Evolutionary conservation across 2,329 filamentous ascomycete genomes (phyloP).

Genomic region (Onygena corvina): DNA sequence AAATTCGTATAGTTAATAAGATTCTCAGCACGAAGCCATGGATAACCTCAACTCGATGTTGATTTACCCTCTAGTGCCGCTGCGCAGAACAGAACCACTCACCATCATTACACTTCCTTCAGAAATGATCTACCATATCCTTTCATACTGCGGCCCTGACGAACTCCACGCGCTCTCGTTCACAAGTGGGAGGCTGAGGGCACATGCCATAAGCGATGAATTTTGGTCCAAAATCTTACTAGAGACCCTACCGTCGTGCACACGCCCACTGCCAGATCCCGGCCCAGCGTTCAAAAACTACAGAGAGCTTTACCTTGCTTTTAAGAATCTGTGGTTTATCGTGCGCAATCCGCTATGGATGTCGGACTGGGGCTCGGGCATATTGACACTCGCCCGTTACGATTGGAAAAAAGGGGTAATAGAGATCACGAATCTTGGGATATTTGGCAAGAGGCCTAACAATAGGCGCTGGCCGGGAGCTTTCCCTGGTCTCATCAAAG

Average conservation of each 20-base stretch:
- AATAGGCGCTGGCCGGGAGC: conserved; percentile 60
- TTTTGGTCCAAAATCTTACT: conserved; percentile 64
- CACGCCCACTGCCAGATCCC: conserved; percentile 43
- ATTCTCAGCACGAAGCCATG: no score
- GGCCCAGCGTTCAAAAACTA: conserved; percentile 50
- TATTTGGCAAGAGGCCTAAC: conserved; percentile 24
- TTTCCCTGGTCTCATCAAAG: no score
- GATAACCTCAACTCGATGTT: no score
- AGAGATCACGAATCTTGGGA: conserved; percentile 32
- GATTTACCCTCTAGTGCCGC: no score
- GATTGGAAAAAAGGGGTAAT: conserved; percentile 62
- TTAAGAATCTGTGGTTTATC: conserved; percentile 77
- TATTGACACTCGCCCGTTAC: conserved; percentile 64
- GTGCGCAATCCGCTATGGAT: conserved; percentile 76
- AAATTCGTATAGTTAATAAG: no score
- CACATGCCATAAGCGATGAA: conserved; percentile 51
- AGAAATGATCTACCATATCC: conserved; percentile 63
- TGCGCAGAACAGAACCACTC: conserved; percentile 6
- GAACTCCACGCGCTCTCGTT: conserved; percentile 51
- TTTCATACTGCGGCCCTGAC: conserved; percentile 51
- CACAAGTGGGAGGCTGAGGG: conserved; percentile 50
- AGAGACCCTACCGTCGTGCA: conserved; percentile 42
- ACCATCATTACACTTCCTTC: conserved; percentile 47
- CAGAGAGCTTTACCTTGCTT: conserved; percentile 58
- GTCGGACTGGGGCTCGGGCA: conserved; percentile 60